phyloP scores from a whole-genome alignment of 768 basidiomycete species.

The Lenzites betulinus region DNA sequence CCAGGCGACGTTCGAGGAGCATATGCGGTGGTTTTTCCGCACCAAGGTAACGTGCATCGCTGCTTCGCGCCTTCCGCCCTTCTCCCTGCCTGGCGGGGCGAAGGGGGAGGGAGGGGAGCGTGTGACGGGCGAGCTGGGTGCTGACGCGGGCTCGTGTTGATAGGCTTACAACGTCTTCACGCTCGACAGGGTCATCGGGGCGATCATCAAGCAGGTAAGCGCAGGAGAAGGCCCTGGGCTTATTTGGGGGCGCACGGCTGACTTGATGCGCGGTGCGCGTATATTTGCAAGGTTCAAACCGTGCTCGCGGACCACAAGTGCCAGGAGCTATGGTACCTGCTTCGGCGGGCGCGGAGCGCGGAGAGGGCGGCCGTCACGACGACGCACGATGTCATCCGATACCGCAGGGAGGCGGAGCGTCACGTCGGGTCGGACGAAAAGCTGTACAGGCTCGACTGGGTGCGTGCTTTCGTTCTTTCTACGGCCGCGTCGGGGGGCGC shows the following conservation, averaged over 20 bases:
- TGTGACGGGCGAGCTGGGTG: conserved; percentile 30
- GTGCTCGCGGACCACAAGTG: conserved; percentile 83
- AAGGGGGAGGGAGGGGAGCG: background rate
- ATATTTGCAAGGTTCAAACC: conserved; percentile 70
- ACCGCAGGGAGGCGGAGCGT: conserved; percentile 78
- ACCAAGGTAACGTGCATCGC: conserved; percentile 58
- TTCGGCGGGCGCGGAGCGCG: conserved; percentile 62
- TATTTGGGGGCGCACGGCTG: background rate
- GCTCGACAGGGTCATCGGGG: conserved; percentile 87
- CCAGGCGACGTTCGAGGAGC: conserved; percentile 90
- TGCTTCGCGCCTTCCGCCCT: background rate
- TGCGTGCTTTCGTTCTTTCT: too few species aligned
- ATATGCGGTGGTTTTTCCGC: conserved; percentile 93
- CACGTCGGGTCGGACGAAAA: conserved; percentile 76
- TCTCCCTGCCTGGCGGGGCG: background rate
- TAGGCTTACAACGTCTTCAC: conserved; percentile 94
- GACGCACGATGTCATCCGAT: conserved; percentile 69
- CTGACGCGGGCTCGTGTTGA: conserved; percentile 11
- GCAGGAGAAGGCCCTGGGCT: background rate
- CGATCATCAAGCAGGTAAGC: conserved; percentile 88
- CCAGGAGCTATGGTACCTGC: conserved; percentile 79
- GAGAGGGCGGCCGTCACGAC: conserved; percentile 43
- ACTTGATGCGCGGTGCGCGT: background rate
- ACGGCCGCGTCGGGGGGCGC: too few species aligned
- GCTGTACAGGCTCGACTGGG: conserved; percentile 81